phyloP scores from a whole-genome alignment of 371 early-diverging fungal genomes.

The Mucor racemosus region DNA sequence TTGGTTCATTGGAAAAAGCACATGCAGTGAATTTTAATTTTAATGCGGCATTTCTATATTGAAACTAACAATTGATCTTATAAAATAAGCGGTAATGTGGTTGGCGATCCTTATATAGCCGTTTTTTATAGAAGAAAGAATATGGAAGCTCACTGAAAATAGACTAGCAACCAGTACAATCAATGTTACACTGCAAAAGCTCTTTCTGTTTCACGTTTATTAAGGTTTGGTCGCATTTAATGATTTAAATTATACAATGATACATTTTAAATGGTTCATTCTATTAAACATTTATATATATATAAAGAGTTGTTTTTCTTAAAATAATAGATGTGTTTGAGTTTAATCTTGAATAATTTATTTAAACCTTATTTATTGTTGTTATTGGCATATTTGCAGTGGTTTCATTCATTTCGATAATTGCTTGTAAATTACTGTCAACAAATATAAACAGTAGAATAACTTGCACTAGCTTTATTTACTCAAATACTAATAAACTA shows the following conservation, averaged over 20 bases:
- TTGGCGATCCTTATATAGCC: background rate
- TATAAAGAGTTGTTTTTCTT: too few relatives aligned
- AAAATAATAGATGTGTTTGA: background rate
- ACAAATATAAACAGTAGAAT: too few relatives aligned
- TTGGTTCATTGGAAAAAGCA: background rate
- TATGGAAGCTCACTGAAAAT: background rate
- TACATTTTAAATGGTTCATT: background rate
- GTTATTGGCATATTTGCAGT: too few relatives aligned
- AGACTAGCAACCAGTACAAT: background rate
- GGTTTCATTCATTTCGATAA: too few relatives aligned
- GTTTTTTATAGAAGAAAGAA: background rate
- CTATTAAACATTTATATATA: too few relatives aligned
- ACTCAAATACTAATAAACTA: too few relatives aligned
- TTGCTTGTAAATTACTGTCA: too few relatives aligned
- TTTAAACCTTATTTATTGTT: too few relatives aligned
- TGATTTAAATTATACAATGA: background rate
- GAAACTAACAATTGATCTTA: background rate
- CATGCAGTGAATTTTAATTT: background rate
- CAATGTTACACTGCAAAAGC: background rate
- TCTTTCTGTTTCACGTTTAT: background rate
- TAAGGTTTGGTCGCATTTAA: background rate
- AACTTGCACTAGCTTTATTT: too few relatives aligned
- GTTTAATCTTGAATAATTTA: background rate
- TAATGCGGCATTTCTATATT: background rate
- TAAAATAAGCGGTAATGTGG: background rate